Conservation (phyloP, 2,329 filamentous ascomycete genomes). For the Penicillium thymicola region DNA sequence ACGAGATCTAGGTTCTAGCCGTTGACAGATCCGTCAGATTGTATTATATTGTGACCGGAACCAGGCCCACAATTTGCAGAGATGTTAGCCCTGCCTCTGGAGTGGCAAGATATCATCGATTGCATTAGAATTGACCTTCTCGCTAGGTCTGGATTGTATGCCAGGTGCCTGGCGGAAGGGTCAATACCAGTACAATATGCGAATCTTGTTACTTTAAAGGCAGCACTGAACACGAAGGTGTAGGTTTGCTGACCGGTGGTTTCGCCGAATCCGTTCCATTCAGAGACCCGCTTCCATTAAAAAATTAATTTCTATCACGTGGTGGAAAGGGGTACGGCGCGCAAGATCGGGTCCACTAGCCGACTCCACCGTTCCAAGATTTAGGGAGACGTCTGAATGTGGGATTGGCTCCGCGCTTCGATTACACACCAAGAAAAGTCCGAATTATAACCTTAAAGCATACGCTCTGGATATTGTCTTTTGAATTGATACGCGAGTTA, state of each 20-base stretch:
- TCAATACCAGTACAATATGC: no score
- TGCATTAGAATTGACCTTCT: no score
- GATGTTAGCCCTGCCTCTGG: no score
- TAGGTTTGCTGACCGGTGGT: not conserved
- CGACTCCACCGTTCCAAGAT: not conserved
- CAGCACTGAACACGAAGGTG: no score
- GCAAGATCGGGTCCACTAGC: not conserved
- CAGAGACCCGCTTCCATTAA: not conserved
- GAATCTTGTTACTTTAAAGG: no score
- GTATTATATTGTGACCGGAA: not conserved
- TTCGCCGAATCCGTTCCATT: not conserved
- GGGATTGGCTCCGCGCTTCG: not conserved
- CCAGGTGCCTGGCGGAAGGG: no score
- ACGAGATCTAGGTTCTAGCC: not conserved
- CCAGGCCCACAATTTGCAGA: no score
- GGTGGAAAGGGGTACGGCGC: not conserved
- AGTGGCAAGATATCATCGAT: no score
- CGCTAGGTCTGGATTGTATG: no score
- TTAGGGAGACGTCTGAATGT: not conserved
- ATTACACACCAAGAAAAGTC: not conserved
- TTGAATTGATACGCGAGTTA: not conserved
- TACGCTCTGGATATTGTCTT: not conserved
- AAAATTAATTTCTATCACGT: not conserved
- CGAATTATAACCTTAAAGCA: not conserved
- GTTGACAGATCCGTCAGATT: not conserved